Evolutionary conservation across 768 basidiomycete species (phyloP), one percentile per base, ranked within the genome.

Genomic region (Asterophora parasitica): DNA sequence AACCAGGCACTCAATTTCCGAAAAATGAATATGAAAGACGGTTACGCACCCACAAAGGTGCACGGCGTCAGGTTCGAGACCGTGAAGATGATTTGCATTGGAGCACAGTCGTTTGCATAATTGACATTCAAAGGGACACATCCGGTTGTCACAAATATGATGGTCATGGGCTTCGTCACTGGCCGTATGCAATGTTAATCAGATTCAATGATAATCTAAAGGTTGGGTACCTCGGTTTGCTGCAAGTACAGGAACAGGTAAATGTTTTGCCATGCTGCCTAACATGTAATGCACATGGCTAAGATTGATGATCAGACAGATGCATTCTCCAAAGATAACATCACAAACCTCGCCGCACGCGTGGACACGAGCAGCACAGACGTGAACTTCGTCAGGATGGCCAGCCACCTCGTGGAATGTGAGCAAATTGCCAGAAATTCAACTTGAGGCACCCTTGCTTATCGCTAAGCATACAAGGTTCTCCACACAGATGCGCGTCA

Each of bases 1-100:
- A 9, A 15, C 26, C 20, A 4, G 10, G 4, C 44, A 15, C 3
- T 10, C 17, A 15, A 19, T 26, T 23, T 7, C 28, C 27, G n/a
- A 4, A 12, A 9, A 3, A 13, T 6, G 12, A 17, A 41, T 27
- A 33, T n/a, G 32, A n/a, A 35, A 35, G 34, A 28, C 2, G 10
- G 28, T 20, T 2, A 64, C 64, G 30, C 15, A 80, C 81, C 81
- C 81, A 67, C 81, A 83, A 28, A 83, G 69, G 64, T 83, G 81
- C 20, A 72, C 48, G 0, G 66, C 63, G 4, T 46, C 57, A 1
- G 52, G 46, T 17, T 69, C 57, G 4, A 81, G 63, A 1, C 71
- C 78, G 44, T 83, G 81, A 37, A 83, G 64, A 62, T 83, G 82
- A 48, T 78, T 60, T 15, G 56, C 53, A 38, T 64, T 54, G 1